Evolutionary conservation across 768 basidiomycete species (phyloP).

Genomic region (Fistulinella prunicolor): DNA sequence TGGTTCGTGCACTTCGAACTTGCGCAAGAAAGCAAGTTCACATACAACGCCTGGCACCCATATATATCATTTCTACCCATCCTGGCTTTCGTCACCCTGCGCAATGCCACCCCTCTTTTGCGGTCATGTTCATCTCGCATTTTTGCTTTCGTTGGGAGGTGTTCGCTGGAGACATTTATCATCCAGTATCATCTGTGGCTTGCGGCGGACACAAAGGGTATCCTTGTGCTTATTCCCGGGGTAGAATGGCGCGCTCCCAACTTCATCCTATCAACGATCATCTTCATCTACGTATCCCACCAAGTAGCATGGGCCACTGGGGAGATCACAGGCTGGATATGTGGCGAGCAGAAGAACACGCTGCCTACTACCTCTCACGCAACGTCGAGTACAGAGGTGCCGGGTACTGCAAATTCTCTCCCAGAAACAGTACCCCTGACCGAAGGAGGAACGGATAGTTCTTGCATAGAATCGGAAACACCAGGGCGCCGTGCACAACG

Average conservation of each 20-base stretch:
- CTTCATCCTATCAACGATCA: slow-evolving; percentile 66
- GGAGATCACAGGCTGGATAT: slow-evolving; percentile 61
- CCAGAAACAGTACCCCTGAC: slow-evolving; percentile 13
- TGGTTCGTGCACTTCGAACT: slow-evolving; percentile 89
- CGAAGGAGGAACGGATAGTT: neutral
- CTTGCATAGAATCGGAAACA: slow-evolving; percentile 34
- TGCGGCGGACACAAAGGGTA: slow-evolving; percentile 78
- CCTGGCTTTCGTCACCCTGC: slow-evolving; percentile 66
- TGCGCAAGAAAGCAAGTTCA: slow-evolving; percentile 70
- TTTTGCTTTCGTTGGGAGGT: slow-evolving; percentile 82
- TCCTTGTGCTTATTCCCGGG: slow-evolving; percentile 77
- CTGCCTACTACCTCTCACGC: slow-evolving; percentile 21
- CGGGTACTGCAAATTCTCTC: neutral
- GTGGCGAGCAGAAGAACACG: slow-evolving; percentile 34
- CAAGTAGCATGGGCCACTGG: slow-evolving; percentile 73
- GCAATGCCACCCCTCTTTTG: slow-evolving; percentile 69
- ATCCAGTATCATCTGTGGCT: slow-evolving; percentile 89
- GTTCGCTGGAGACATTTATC: slow-evolving; percentile 90
- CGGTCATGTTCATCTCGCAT: slow-evolving; percentile 65
- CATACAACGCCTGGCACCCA: slow-evolving; percentile 84
- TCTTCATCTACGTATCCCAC: slow-evolving; percentile 81
- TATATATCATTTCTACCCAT: slow-evolving; percentile 82
- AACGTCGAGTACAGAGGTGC: neutral
- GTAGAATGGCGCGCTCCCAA: slow-evolving; percentile 73
- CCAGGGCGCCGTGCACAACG: slow-evolving; percentile 37